Percentiles rank a stretch among this genome's conserved stretches.
Evolutionary conservation across 2,329 filamentous ascomycete species (phyloP).

Genomic region (Setomelanomma holmii): DNA sequence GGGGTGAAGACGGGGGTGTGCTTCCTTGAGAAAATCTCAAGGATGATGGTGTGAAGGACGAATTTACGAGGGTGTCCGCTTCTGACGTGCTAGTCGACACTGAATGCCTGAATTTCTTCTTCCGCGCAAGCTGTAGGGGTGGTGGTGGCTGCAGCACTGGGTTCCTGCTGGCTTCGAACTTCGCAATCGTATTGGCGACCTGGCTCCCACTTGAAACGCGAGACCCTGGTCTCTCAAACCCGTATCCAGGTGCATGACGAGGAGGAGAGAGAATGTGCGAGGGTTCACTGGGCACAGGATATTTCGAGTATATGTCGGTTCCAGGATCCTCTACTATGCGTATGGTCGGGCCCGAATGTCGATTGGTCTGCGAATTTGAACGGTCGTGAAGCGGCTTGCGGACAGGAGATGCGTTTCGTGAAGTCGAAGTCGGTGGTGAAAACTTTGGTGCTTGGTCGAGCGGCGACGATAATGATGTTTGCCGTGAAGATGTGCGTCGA

Average conservation of each 20-base stretch:
- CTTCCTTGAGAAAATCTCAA: slow-evolving; percentile 49
- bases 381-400: slow-evolving; percentile 49
- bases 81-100: slow-evolving; percentile 48
- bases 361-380: slow-evolving; percentile 48
- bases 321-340: slow-evolving; percentile 49
- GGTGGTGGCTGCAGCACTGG: slow-evolving; percentile 42
- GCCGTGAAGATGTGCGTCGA: slow-evolving; percentile 32
- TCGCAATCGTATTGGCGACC: slow-evolving; percentile 49
- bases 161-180: slow-evolving; percentile 43
- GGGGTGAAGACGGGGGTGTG: slow-evolving; percentile 48
- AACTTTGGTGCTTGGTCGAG: slow-evolving; percentile 40
- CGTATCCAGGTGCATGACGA: slow-evolving; percentile 46
- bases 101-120: slow-evolving; percentile 46
- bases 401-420: slow-evolving; percentile 40
- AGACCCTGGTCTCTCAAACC: slow-evolving; percentile 47
- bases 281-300: slow-evolving; percentile 48
- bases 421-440: slow-evolving; percentile 34
- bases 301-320: slow-evolving; percentile 47
- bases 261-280: slow-evolving; percentile 50
- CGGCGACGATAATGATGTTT: slow-evolving; percentile 31
- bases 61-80: slow-evolving; percentile 46
- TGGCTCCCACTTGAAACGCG: slow-evolving; percentile 49
- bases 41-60: slow-evolving; percentile 47
- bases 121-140: slow-evolving; percentile 34
- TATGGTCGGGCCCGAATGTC: slow-evolving; percentile 48